Conservation (phyloP, 179 eudicot species). For the Silene vulgaris region DNA sequence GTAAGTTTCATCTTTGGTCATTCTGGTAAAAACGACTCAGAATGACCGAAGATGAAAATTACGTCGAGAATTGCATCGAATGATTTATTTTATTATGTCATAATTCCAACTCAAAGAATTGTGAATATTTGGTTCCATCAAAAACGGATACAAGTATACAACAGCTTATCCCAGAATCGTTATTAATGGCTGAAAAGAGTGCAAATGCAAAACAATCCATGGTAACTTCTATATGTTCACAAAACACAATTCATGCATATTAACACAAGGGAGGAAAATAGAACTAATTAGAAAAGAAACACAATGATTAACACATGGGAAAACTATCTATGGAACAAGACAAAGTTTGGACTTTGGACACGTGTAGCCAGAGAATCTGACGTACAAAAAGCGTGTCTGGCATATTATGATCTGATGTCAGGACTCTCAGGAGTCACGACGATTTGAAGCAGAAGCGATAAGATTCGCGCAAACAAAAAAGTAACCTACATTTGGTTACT, state of each 20-base stretch:
- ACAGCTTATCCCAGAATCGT: no score
- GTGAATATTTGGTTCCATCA: no score
- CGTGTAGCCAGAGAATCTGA: constrained; percentile 17
- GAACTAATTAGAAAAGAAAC: constrained; percentile 1
- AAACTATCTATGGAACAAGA: constrained; percentile 6
- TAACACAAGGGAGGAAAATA: background rate
- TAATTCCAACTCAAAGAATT: no score
- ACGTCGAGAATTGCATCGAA: no score
- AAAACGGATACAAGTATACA: no score
- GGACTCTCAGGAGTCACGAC: constrained; percentile 13
- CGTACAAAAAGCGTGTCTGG: constrained; percentile 21
- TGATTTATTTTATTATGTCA: no score
- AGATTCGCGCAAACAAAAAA: constrained; percentile 22
- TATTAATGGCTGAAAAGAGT: background rate
- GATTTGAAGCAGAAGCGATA: constrained; percentile 28
- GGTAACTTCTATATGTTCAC: background rate
- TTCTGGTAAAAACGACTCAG: no score
- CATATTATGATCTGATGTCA: constrained; percentile 18
- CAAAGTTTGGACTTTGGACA: constrained; percentile 20
- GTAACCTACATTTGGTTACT: constrained; percentile 14
- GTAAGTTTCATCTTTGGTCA: no score
- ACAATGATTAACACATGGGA: background rate
- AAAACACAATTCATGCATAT: background rate
- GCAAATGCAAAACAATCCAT: background rate
- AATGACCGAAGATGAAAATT: no score